phyloP scores from a whole-genome alignment of 2,329 filamentous ascomycete genomes.

The Aspergillus pseudoviridinutans region DNA sequence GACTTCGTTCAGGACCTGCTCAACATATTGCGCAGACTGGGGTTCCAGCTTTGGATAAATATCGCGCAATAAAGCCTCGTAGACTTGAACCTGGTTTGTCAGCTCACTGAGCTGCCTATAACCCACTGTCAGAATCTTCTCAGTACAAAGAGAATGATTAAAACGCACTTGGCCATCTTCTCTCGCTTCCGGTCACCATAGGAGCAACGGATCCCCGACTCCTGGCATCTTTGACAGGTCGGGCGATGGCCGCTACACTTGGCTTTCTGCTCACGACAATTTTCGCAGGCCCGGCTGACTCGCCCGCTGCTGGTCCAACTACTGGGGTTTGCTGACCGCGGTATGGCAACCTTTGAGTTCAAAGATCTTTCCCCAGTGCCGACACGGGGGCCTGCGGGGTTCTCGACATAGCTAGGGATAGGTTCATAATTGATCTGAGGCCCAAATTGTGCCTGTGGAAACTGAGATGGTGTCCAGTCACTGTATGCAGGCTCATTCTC shows the following conservation, averaged over 20 bases:
- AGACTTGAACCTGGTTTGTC: slow-evolving; percentile 33
- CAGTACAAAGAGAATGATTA: not conserved
- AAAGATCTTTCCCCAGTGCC: slow-evolving; percentile 12
- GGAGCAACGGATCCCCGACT: slow-evolving; percentile 37
- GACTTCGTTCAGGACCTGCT: slow-evolving; percentile 33
- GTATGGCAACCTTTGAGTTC: slow-evolving; percentile 30
- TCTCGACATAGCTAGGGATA: slow-evolving; percentile 10
- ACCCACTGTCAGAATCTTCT: slow-evolving; percentile 8
- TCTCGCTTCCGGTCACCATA: slow-evolving; percentile 45
- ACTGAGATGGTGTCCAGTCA: slow-evolving; percentile 16
- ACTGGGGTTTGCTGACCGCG: slow-evolving; percentile 21
- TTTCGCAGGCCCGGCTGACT: slow-evolving; percentile 41
- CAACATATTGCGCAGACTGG: slow-evolving; percentile 31
- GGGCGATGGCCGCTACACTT: slow-evolving; percentile 46
- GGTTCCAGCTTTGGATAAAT: slow-evolving; percentile 31
- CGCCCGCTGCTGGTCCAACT: slow-evolving; percentile 26
- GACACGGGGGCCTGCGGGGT: slow-evolving; percentile 7
- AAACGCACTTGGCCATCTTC: slow-evolving; percentile 38
- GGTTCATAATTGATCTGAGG: slow-evolving; percentile 13
- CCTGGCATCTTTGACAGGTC: slow-evolving; percentile 40
- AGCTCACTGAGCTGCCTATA: slow-evolving; percentile 38
- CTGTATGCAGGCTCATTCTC: slow-evolving; percentile 12
- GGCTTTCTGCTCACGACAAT: slow-evolving; percentile 44
- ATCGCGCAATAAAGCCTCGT: slow-evolving; percentile 32
- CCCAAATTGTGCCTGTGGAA: slow-evolving; percentile 14